Evolutionary conservation across 371 early-diverging fungal genomes (phyloP).

Genomic region (Basidiobolus meristosporus): DNA sequence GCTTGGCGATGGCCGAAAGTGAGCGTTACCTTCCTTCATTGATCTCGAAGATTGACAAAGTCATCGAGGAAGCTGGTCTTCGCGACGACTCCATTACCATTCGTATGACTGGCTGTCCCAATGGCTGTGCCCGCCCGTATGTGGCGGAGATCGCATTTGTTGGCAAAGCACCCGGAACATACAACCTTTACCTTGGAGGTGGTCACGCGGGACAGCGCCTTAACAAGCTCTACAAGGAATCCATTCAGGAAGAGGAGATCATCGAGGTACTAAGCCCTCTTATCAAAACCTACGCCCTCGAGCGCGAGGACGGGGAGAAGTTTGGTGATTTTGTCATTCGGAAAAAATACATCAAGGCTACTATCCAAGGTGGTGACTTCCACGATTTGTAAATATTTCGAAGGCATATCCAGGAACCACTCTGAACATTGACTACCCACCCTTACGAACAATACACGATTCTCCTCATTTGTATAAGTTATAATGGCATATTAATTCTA

Average conservation of each 20-base stretch:
- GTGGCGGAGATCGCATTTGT: slow-evolving; percentile 85
- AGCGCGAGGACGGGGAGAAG: slow-evolving; percentile 49
- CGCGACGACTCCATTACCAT: slow-evolving; percentile 75
- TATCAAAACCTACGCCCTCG: slow-evolving; percentile 56
- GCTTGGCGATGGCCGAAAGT: slow-evolving; percentile 87
- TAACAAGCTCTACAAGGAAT: slow-evolving; percentile 77
- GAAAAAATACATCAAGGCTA: slow-evolving; percentile 66
- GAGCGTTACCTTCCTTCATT: slow-evolving; percentile 83
- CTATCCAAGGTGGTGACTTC: slow-evolving; percentile 54
- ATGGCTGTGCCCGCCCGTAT: slow-evolving; percentile 87
- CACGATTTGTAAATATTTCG: too few relatives aligned
- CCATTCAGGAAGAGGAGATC: slow-evolving; percentile 71
- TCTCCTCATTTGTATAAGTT: too few relatives aligned
- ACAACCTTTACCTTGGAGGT: slow-evolving; percentile 90
- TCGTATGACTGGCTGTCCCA: slow-evolving; percentile 94
- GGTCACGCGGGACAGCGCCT: slow-evolving; percentile 69
- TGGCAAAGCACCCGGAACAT: slow-evolving; percentile 84
- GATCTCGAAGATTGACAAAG: slow-evolving; percentile 50
- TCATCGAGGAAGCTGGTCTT: slow-evolving; percentile 61
- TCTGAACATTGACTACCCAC: too few relatives aligned
- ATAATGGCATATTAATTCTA: too few relatives aligned
- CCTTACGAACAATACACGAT: too few relatives aligned
- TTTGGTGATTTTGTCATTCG: slow-evolving; percentile 91
- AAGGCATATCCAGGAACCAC: too few relatives aligned
- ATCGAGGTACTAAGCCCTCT: slow-evolving; percentile 50